These are phyloP conservation scores for Aspergillus cejpii DNA, from an alignment of 2,329 filamentous ascomycete species.

Conservation along the genomic window DNA sequence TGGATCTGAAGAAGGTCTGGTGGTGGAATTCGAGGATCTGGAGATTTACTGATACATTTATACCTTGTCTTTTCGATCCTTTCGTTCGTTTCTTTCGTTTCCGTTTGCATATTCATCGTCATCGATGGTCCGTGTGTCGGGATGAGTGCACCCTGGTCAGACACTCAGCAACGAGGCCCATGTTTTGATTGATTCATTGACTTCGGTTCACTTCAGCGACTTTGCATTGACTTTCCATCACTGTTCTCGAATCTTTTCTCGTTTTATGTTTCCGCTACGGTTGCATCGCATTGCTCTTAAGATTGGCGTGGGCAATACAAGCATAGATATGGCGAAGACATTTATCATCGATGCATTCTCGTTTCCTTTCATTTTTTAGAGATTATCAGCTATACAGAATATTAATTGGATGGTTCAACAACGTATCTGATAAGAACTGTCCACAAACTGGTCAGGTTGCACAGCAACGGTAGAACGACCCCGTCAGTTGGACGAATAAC, in stretches of 20 bases:
- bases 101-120: no score
- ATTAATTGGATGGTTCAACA: no score
- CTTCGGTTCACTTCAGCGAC: not conserved
- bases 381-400: no score
- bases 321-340: no score
- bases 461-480: no score
- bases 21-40: constrained; percentile 48
- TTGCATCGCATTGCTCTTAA: not conserved
- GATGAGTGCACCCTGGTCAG: no score
- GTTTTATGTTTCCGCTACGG: not conserved
- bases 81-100: not conserved
- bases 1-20: constrained; percentile 34
- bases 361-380: no score
- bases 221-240: not conserved
- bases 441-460: no score
- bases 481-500: not conserved
- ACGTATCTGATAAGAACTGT: no score
- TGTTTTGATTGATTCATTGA: not conserved
- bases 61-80: constrained; percentile 2
- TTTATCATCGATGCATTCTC: no score
- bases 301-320: not conserved
- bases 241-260: not conserved
- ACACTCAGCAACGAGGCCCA: no score
- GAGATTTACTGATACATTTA: constrained; percentile 40
- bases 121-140: no score